phyloP scores from a whole-genome alignment of 768 basidiomycete genomes.

The Termitomyces heimii region DNA sequence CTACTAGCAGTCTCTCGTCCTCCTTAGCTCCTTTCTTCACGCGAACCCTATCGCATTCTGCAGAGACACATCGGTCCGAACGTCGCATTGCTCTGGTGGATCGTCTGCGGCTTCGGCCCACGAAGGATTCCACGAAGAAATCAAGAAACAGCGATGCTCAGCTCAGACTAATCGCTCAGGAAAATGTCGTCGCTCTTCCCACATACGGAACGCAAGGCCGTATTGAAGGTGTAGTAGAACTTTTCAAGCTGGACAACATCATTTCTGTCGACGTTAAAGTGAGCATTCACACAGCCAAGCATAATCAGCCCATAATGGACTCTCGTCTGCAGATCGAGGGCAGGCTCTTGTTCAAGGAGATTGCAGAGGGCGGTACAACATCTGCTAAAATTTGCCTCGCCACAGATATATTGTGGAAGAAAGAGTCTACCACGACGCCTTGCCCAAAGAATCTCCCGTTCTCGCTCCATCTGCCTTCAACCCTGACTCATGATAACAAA shows the following conservation, averaged over 20 bases:
- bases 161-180: slow-evolving; percentile 49
- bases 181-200: slow-evolving; percentile 42
- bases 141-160: slow-evolving; percentile 47
- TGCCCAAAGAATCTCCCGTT: slow-evolving; percentile 56
- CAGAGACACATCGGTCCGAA: slow-evolving; percentile 48
- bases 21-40: slow-evolving; percentile 32
- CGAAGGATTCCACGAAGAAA: slow-evolving; percentile 52
- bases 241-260: slow-evolving; percentile 49
- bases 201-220: slow-evolving; percentile 46
- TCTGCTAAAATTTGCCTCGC: slow-evolving; percentile 46
- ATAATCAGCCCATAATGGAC: not conserved
- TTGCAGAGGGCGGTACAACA: slow-evolving; percentile 61
- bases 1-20: slow-evolving; percentile 46
- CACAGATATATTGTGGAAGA: slow-evolving; percentile 53
- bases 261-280: slow-evolving; percentile 64
- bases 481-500: slow-evolving; percentile 48
- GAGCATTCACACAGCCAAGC: slow-evolving; percentile 1
- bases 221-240: slow-evolving; percentile 52
- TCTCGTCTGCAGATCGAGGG: slow-evolving; percentile 50
- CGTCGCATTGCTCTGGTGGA: slow-evolving; percentile 43
- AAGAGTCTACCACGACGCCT: slow-evolving; percentile 28
- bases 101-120: slow-evolving; percentile 30
- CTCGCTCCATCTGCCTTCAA: slow-evolving; percentile 48
- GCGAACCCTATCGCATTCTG: slow-evolving; percentile 45
- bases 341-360: slow-evolving; percentile 48